A percentile compares a stretch with the other conserved stretches of the same genome.
These are phyloP conservation scores for Nicotiana knightiana DNA, from an alignment of 257 asterid genomes.

Conservation along the genomic window DNA sequence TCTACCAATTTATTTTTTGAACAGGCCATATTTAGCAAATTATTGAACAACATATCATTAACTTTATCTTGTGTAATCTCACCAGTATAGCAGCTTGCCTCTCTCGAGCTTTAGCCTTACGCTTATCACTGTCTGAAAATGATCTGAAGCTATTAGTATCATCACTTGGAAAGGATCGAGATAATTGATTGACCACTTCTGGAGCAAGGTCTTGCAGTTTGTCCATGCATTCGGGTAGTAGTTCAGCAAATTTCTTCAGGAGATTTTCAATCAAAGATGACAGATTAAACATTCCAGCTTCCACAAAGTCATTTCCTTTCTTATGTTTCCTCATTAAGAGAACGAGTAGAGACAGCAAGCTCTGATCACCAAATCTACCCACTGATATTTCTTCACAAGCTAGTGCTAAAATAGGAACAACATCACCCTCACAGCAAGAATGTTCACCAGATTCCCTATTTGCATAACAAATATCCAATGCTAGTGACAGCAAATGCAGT, in stretches of 20 bases:
- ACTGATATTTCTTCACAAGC: slow-evolving; percentile 63
- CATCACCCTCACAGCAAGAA: slow-evolving; percentile 44
- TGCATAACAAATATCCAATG: slow-evolving; percentile 66
- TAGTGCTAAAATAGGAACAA: slow-evolving; percentile 69
- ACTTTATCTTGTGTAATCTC: slow-evolving; percentile 21
- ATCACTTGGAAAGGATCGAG: slow-evolving; percentile 30
- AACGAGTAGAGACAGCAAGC: slow-evolving; percentile 91
- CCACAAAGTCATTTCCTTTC: slow-evolving; percentile 55
- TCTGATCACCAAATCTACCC: slow-evolving; percentile 62
- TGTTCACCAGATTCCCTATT: slow-evolving; percentile 54
- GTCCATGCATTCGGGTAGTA: slow-evolving; percentile 69
- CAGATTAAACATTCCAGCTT: slow-evolving; percentile 51
- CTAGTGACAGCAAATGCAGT: slow-evolving; percentile 84
- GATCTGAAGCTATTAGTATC: slow-evolving; percentile 28
- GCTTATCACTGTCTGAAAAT: slow-evolving; percentile 59
- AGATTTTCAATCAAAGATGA: slow-evolving; percentile 52
- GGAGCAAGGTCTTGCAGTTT: slow-evolving; percentile 79
- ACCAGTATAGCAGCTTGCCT: slow-evolving; percentile 97
- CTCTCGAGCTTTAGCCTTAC: slow-evolving; percentile 90
- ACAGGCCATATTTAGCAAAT: not conserved
- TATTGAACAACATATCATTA: not conserved
- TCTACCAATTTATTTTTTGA: not conserved
- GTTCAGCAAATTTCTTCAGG: slow-evolving; percentile 67
- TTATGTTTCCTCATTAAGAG: slow-evolving; percentile 69
- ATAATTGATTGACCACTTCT: slow-evolving; percentile 59